phyloP scores from a whole-genome alignment of 2,329 filamentous ascomycete genomes.

The Diaporthe destruens region DNA sequence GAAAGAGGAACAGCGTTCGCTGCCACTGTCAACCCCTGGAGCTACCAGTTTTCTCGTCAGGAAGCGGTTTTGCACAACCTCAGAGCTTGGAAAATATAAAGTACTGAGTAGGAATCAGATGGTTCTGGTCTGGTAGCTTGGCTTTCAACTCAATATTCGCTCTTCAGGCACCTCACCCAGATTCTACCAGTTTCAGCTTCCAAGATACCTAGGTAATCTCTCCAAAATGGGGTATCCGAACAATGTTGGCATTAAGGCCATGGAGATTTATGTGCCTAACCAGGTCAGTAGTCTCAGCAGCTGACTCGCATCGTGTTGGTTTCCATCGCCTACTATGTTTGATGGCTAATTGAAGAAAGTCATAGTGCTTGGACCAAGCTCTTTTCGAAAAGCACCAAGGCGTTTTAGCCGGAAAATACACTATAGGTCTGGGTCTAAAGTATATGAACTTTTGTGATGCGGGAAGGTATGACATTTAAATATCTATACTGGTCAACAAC shows the following conservation, averaged over 20 bases:
- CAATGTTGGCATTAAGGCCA: slow-evolving; percentile 93
- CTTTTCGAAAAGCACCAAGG: slow-evolving; percentile 90
- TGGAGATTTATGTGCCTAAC: slow-evolving; percentile 88
- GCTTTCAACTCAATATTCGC: no score
- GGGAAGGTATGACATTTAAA: slow-evolving; percentile 73
- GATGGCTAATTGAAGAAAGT: neutral
- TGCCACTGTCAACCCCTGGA: neutral
- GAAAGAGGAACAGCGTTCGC: neutral
- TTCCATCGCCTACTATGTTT: neutral
- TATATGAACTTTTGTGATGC: slow-evolving; percentile 94
- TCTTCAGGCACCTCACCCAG: neutral
- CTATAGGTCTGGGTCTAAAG: slow-evolving; percentile 89
- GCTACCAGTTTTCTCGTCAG: neutral
- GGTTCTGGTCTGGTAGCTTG: neutral
- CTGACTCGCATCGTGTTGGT: no score
- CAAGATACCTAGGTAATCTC: neutral
- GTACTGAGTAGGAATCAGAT: neutral
- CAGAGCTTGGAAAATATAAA: neutral
- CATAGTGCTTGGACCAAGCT: slow-evolving; percentile 83
- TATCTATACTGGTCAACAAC: neutral
- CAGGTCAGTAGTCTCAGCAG: slow-evolving; percentile 70
- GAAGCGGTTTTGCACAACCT: neutral
- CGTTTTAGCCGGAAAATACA: slow-evolving; percentile 86
- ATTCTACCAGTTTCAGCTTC: neutral
- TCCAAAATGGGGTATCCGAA: slow-evolving; percentile 79